Evolutionary conservation across 441 rosid genomes (phyloP).

Genomic region (Jatropha podagrica): DNA sequence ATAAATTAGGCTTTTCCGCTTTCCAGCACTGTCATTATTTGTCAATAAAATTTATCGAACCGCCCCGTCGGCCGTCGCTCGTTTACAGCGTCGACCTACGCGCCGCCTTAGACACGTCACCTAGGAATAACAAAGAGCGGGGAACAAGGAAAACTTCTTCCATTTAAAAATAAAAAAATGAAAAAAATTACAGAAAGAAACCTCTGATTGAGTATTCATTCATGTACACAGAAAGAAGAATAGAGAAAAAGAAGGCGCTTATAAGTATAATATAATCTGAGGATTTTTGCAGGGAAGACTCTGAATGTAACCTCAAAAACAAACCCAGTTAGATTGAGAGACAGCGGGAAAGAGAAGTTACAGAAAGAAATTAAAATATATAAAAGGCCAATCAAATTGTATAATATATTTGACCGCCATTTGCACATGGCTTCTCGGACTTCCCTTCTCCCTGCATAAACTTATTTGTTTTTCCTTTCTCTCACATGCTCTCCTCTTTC

Average conservation of each 20-base stretch:
- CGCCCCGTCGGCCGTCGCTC: no score
- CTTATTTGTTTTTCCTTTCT: constrained; percentile 30
- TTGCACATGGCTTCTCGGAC: constrained; percentile 68
- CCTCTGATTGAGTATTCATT: no score
- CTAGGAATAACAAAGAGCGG: constrained; percentile 41
- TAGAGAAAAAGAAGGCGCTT: neutral
- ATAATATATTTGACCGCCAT: constrained; percentile 61
- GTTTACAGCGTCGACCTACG: constrained; percentile 1
- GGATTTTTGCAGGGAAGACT: constrained; percentile 21
- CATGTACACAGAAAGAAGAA: neutral
- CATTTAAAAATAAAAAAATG: neutral
- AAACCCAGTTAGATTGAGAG: constrained; percentile 20
- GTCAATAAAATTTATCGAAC: neutral
- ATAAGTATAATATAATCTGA: no score
- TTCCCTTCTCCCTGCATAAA: constrained; percentile 25
- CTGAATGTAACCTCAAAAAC: constrained; percentile 29
- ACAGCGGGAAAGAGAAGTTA: constrained; percentile 7
- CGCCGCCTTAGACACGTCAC: constrained; percentile 38
- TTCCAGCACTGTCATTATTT: neutral
- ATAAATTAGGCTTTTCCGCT: no score
- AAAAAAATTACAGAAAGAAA: neutral
- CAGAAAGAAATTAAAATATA: neutral
- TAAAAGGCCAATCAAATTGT: constrained; percentile 36
- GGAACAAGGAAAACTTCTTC: constrained; percentile 22
- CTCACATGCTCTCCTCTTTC: constrained; percentile 49